Percentiles rank a stretch among this genome's conserved stretches.
These are phyloP conservation scores for Nigrograna mackinnonii DNA, from an alignment of 2,329 filamentous ascomycete genomes.

Conservation along the genomic window DNA sequence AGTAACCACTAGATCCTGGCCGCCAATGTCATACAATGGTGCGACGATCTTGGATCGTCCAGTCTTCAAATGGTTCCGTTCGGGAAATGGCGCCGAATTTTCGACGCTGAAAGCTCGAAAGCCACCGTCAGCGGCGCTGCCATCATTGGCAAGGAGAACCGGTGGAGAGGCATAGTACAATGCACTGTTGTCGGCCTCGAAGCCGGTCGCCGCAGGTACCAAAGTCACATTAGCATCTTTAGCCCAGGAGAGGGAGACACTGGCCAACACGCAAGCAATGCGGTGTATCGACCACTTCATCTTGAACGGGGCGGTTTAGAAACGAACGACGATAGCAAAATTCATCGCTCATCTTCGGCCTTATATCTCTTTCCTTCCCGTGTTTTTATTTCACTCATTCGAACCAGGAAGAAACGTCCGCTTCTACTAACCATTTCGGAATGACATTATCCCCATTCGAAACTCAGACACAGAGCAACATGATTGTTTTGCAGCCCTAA, in stretches of 20 bases:
- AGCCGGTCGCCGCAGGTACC: constrained; percentile 3
- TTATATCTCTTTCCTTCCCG: too few species aligned
- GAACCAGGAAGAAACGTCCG: too few species aligned
- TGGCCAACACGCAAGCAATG: neutral
- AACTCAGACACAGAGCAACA: too few species aligned
- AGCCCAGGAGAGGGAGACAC: neutral
- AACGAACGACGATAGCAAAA: too few species aligned
- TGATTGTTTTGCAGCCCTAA: too few species aligned
- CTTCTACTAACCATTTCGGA: too few species aligned
- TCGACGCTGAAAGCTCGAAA: constrained; percentile 21
- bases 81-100: constrained; percentile 9
- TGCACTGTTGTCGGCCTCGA: constrained; percentile 30
- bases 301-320: too few species aligned
- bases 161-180: constrained; percentile 25
- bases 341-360: too few species aligned
- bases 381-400: too few species aligned
- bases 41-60: constrained; percentile 32
- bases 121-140: constrained; percentile 30
- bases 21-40: constrained; percentile 24
- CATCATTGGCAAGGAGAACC: constrained; percentile 28
- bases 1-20: constrained; percentile 27
- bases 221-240: neutral
- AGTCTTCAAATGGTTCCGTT: constrained; percentile 21
- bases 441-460: too few species aligned
- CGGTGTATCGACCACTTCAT: too few species aligned